Evolutionary conservation across 2,329 filamentous ascomycete species (phyloP), one percentile per base, ranked within the genome.

Genomic region (Passalora sequoiae): DNA sequence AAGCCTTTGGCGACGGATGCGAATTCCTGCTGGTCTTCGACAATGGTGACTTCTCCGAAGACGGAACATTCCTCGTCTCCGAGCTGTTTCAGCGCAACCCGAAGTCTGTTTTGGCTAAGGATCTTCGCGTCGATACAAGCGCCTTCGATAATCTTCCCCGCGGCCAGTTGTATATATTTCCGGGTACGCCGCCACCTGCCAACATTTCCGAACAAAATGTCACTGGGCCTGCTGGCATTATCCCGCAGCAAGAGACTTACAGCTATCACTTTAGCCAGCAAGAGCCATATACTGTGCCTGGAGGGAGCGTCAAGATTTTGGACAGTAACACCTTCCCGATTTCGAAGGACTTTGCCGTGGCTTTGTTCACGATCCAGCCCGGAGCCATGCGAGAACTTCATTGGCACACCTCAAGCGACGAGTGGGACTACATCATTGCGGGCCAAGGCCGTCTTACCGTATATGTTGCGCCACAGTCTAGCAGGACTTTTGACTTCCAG

Each of bases 361-460:
- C 76, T 0, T 66, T 81, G 1, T 74, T 81, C 7, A 76, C 72
- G 2, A 65, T 81, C 22, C 66, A 78, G 53, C 77, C 78, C 0
- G 78, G 78, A n/a, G 78, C 77, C 1, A 77, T 82, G 75, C 72
- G 79, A 16, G 78, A 82, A 57, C 65, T 83, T 31, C 78, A 82
- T 64, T 82, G 78, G 78, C 78, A 82, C 63, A 74, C 75, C 1
- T 70, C 68, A 1, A 72, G 69, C 6, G 77, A 81, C 57, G 78
- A 81, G 60, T 81, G 78, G 78, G 71, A 70, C 38, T 81, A 75
- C 61, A 79, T 81, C 65, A 62, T 81, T 6, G 60, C 70, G 41
- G 78, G 78, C 0, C 69, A 70, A 8, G 78, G 71, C 0, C 71
- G 78, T 7, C 68, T 79, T 27, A 80, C 76, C 1, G 68, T 80